Conservation (phyloP, 371 early-diverging fungal genomes). For the Apophysomyces ossiformis region DNA sequence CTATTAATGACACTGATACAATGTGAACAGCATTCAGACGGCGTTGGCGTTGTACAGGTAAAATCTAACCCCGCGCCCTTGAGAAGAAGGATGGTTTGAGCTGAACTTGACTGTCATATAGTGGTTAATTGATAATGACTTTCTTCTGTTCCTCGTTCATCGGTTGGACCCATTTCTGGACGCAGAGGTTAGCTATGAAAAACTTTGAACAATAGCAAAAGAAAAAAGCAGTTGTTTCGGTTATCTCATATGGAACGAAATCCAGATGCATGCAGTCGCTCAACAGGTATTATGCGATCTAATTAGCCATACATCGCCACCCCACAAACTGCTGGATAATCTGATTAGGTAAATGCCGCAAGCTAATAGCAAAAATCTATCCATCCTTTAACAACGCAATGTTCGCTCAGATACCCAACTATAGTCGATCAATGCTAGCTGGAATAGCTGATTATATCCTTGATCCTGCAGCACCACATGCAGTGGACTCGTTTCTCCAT, state of each 20-base stretch:
- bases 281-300: slow-evolving; percentile 28
- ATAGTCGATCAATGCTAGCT: slow-evolving; percentile 8
- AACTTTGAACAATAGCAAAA: neutral
- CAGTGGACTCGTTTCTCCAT: slow-evolving; percentile 14
- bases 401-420: slow-evolving; percentile 18
- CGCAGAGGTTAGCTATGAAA: slow-evolving; percentile 13
- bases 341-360: neutral
- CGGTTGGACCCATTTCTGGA: slow-evolving; percentile 19
- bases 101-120: neutral
- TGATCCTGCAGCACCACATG: slow-evolving; percentile 16
- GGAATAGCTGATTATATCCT: slow-evolving; percentile 24
- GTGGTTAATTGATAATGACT: slow-evolving; percentile 29
- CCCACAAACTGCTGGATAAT: neutral
- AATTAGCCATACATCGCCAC: slow-evolving; percentile 2
- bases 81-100: neutral
- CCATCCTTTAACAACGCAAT: slow-evolving; percentile 8
- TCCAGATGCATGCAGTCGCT: slow-evolving; percentile 23
- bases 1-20: slow-evolving; percentile 21
- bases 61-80: neutral
- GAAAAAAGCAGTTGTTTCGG: neutral
- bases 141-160: slow-evolving; percentile 23
- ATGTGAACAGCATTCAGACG: slow-evolving; percentile 19
- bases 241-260: too few relatives aligned
- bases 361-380: neutral
- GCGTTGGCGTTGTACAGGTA: slow-evolving; percentile 23